These are phyloP conservation scores for Lasiosphaeriaceae sp. DNA, from an alignment of 495 filamentous ascomycete species.

Conservation along the genomic window DNA sequence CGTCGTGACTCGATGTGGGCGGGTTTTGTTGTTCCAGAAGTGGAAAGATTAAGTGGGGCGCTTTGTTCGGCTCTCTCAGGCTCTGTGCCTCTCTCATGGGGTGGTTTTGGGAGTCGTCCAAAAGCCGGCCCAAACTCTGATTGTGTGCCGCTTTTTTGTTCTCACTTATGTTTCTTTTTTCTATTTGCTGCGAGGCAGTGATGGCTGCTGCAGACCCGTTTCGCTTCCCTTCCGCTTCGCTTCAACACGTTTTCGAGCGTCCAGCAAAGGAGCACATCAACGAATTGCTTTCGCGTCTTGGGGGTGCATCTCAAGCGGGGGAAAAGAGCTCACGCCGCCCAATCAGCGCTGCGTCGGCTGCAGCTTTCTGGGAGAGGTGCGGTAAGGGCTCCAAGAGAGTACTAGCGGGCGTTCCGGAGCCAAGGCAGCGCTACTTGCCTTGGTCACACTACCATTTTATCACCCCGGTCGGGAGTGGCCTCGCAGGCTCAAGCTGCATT, in stretches of 20 bases:
- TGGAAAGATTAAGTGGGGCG: conserved; percentile 31
- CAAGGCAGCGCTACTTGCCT: conserved; percentile 1
- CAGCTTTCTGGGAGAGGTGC: background rate
- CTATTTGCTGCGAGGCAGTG: background rate
- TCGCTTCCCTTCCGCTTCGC: background rate
- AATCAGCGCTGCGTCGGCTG: conserved; percentile 2
- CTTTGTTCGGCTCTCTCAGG: conserved; percentile 4
- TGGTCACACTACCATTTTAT: conserved; percentile 1
- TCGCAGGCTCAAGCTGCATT: background rate
- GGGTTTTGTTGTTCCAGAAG: conserved; percentile 25
- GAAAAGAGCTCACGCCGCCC: conserved; percentile 4
- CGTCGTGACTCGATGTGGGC: conserved; percentile 24
- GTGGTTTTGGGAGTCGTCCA: background rate
- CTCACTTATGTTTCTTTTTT: background rate
- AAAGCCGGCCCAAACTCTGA: conserved; percentile 10
- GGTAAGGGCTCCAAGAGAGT: background rate
- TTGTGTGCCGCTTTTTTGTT: background rate
- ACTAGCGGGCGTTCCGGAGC: conserved; percentile 1
- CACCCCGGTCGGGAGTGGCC: background rate
- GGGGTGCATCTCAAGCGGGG: conserved; percentile 5
- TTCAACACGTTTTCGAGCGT: background rate
- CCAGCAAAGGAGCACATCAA: background rate
- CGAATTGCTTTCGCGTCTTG: conserved; percentile 2
- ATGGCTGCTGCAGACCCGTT: background rate
- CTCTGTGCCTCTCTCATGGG: background rate